Evolutionary conservation across 305 asterid genomes (phyloP).

Genomic region (Fraxinus baroniana): DNA sequence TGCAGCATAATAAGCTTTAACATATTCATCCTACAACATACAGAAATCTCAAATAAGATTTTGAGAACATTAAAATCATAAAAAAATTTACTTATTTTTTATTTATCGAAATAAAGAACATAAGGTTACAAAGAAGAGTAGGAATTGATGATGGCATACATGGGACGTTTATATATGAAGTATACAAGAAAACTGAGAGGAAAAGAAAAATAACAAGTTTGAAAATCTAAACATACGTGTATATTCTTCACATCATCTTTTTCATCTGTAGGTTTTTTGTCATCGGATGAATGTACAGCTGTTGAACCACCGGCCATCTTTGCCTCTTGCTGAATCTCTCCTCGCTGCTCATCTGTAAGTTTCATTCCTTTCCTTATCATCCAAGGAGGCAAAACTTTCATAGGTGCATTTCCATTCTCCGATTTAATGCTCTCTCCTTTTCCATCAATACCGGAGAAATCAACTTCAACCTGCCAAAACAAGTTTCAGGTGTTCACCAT

Average conservation of each 20-base stretch:
- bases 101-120: background rate
- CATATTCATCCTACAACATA: constrained; percentile 65
- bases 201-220: background rate
- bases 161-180: background rate
- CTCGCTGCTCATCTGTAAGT: constrained; percentile 90
- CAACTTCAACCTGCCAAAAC: constrained; percentile 74
- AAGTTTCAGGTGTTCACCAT: constrained; percentile 19
- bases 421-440: constrained; percentile 59
- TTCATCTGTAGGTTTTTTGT: constrained; percentile 46
- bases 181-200: background rate
- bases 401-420: constrained; percentile 46
- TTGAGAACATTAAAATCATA: background rate
- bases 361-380: constrained; percentile 92
- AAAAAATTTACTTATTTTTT: background rate
- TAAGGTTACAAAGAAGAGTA: background rate
- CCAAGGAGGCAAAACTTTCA: constrained; percentile 95
- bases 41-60: background rate
- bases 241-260: constrained; percentile 55
- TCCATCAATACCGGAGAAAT: constrained; percentile 73
- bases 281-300: constrained; percentile 43
- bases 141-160: background rate
- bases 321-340: constrained; percentile 57
- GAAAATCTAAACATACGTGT: constrained; percentile 38
- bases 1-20: constrained; percentile 85
- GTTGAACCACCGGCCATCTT: constrained; percentile 39